These are phyloP conservation scores for Didymella pinodella DNA, from an alignment of 2,329 filamentous ascomycete genomes.

Conservation along the genomic window DNA sequence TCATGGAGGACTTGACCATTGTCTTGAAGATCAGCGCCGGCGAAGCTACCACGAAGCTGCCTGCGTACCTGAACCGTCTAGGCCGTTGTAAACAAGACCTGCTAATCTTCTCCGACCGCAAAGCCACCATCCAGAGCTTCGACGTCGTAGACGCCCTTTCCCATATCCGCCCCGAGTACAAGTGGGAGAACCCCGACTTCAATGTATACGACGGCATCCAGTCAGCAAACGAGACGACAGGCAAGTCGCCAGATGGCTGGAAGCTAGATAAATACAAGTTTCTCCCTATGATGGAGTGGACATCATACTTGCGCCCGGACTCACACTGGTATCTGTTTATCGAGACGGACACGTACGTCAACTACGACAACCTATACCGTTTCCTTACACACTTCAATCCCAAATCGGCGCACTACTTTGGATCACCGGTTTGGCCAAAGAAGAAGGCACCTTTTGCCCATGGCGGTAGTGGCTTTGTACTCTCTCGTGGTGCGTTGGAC, in stretches of 20 bases:
- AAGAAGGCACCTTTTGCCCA: slow-evolving; percentile 53
- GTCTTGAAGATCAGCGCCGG: slow-evolving; percentile 66
- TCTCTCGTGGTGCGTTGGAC: slow-evolving; percentile 60
- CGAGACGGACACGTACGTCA: slow-evolving; percentile 50
- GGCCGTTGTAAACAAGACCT: slow-evolving; percentile 64
- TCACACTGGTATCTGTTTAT: slow-evolving; percentile 50
- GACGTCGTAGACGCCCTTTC: slow-evolving; percentile 59
- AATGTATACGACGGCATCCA: slow-evolving; percentile 59
- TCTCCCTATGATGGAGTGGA: slow-evolving; percentile 63
- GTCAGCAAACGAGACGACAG: slow-evolving; percentile 44
- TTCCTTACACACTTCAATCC: slow-evolving; percentile 51
- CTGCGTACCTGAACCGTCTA: slow-evolving; percentile 63
- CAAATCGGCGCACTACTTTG: slow-evolving; percentile 51
- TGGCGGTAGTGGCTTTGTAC: slow-evolving; percentile 54
- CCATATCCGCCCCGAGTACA: slow-evolving; percentile 53
- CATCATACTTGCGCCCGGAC: slow-evolving; percentile 48
- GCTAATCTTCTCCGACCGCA: slow-evolving; percentile 66
- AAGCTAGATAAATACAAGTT: slow-evolving; percentile 67
- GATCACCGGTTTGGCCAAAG: slow-evolving; percentile 49
- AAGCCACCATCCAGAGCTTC: slow-evolving; percentile 60
- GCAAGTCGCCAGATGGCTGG: slow-evolving; percentile 62
- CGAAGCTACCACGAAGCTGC: slow-evolving; percentile 64
- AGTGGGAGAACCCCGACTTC: slow-evolving; percentile 58
- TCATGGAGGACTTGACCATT: slow-evolving; percentile 59
- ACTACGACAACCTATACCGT: slow-evolving; percentile 52